These are phyloP conservation scores for Verticillium longisporum DNA, from an alignment of 2,329 filamentous ascomycete genomes.

Conservation along the genomic window DNA sequence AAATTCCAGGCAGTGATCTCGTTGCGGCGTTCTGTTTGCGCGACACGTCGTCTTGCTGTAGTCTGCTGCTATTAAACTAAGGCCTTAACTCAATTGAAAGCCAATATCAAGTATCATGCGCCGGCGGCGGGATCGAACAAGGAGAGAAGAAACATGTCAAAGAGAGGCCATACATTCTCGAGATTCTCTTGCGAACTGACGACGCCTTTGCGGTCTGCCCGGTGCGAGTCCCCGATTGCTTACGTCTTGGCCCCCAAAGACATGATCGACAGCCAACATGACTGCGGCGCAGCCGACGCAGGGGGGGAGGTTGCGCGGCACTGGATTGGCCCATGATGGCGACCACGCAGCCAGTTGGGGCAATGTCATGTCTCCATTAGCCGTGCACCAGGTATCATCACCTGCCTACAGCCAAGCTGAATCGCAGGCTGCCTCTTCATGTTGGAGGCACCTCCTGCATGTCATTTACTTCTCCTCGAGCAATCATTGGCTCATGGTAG, in stretches of 20 bases:
- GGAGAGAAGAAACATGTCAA: background rate
- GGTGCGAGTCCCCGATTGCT: background rate
- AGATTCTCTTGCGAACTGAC: background rate
- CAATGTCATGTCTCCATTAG: conserved; percentile 8
- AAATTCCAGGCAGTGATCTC: too few relatives aligned
- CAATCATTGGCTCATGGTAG: conserved; percentile 8
- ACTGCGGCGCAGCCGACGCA: conserved; percentile 1
- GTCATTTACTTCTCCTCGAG: background rate
- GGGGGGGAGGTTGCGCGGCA: background rate
- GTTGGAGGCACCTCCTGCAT: conserved; percentile 5
- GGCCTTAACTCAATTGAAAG: background rate
- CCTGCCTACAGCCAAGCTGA: background rate
- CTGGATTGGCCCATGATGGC: conserved; percentile 11
- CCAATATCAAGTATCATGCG: background rate
- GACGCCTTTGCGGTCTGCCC: background rate
- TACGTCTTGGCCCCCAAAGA: conserved; percentile 8
- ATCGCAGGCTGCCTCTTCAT: conserved; percentile 2
- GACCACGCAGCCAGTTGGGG: conserved; percentile 5
- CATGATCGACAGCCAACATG: conserved; percentile 7
- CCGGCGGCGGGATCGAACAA: background rate
- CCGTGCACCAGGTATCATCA: background rate
- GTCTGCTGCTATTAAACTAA: background rate
- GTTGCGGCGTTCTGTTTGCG: background rate
- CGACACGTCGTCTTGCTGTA: too few relatives aligned
- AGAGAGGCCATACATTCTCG: background rate